phyloP scores from a whole-genome alignment of 495 filamentous ascomycete genomes.

The Xylaria sp. region DNA sequence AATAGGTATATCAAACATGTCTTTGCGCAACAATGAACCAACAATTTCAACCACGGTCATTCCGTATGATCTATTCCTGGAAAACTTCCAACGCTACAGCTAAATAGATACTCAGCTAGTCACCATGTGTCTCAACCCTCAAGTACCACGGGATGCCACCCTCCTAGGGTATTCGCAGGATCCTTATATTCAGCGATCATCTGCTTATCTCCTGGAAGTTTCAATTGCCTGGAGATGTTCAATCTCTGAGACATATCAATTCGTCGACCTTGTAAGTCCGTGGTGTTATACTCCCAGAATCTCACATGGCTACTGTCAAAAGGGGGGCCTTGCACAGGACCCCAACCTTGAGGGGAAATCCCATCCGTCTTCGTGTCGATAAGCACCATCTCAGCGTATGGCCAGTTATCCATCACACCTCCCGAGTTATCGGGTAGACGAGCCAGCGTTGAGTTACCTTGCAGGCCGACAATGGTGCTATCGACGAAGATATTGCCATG shows the following conservation, averaged over 20 bases:
- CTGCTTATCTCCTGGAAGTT: constrained; percentile 7
- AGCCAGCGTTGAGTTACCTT: constrained; percentile 23
- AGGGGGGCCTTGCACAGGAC: constrained; percentile 27
- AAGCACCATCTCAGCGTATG: constrained; percentile 31
- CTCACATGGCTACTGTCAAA: constrained; percentile 28
- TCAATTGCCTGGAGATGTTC: constrained; percentile 25
- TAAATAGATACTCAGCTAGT: background rate
- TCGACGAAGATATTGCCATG: constrained; percentile 34
- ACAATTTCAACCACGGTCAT: background rate
- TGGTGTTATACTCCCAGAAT: constrained; percentile 34
- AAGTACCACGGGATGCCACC: constrained; percentile 29
- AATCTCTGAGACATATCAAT: constrained; percentile 24
- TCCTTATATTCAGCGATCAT: constrained; percentile 24
- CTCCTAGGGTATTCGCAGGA: constrained; percentile 26
- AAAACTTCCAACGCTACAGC: background rate
- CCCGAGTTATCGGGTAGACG: constrained; percentile 32
- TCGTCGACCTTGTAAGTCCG: constrained; percentile 20
- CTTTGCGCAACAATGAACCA: background rate
- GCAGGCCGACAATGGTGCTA: constrained; percentile 28
- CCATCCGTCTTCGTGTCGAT: constrained; percentile 28
- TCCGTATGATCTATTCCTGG: background rate
- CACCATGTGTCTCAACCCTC: background rate
- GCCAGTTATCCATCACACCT: constrained; percentile 33
- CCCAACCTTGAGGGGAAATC: constrained; percentile 31
- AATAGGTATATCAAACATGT: background rate